Evolutionary conservation across 2,329 filamentous ascomycete species (phyloP).

Genomic region (Hysterium pulicare): DNA sequence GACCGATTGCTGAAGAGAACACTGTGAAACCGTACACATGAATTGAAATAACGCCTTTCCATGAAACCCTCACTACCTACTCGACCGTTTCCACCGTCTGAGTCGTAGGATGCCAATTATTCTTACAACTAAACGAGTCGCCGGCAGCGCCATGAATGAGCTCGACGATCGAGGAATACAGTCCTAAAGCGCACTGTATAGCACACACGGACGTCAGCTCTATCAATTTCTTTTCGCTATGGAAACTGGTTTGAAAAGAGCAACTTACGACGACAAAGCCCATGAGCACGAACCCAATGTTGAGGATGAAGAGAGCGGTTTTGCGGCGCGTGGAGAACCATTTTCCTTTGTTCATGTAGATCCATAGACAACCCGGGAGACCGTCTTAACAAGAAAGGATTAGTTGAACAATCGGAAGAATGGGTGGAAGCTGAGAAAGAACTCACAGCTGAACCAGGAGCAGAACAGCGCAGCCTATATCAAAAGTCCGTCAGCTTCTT

Average conservation of each 20-base stretch:
- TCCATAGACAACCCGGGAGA: conserved; percentile 45
- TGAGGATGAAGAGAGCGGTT: conserved; percentile 44
- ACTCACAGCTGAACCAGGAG: conserved; percentile 62
- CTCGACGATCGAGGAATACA: conserved; percentile 27
- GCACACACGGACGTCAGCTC: conserved; percentile 1
- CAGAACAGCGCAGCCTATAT: conserved; percentile 54
- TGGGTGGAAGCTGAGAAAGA: no score
- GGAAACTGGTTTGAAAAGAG: neutral
- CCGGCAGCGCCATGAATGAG: conserved; percentile 21
- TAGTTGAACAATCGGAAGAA: neutral
- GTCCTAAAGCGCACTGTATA: conserved; percentile 24
- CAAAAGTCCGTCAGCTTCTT: neutral
- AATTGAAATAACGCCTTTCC: no score
- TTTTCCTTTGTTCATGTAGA: conserved; percentile 46
- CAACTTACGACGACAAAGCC: conserved; percentile 27
- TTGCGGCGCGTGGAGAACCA: conserved; percentile 41
- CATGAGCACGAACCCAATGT: conserved; percentile 40
- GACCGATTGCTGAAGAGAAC: no score
- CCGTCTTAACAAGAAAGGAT: conserved; percentile 29
- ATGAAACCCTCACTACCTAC: no score
- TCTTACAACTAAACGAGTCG: conserved; percentile 26
- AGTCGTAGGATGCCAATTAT: conserved; percentile 23
- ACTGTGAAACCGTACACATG: no score
- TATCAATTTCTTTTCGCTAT: neutral
- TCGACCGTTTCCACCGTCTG: no score